Evolutionary conservation across 1,139 yeast genomes (phyloP).

Genomic region (Magnusiomyces ingens): DNA sequence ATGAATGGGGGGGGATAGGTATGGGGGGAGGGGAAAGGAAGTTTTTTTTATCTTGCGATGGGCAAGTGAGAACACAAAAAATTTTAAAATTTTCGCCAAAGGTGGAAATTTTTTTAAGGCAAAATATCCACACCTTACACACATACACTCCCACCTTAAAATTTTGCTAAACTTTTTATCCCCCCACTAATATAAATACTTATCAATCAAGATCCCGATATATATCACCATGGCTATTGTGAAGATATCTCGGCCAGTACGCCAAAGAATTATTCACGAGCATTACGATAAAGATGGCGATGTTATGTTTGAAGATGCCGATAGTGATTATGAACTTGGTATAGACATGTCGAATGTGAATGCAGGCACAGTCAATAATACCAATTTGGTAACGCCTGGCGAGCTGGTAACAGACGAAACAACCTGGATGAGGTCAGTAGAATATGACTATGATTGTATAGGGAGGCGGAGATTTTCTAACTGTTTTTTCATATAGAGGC

Average conservation of each 20-base stretch:
- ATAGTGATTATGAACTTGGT: slow-evolving; percentile 22
- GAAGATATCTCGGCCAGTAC: slow-evolving; percentile 19
- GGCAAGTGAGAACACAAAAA: too few species aligned
- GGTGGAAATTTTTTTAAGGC: too few species aligned
- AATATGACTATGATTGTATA: slow-evolving; percentile 8
- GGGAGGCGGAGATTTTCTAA: not conserved
- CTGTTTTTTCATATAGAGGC: slow-evolving; percentile 44
- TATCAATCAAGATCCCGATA: too few species aligned
- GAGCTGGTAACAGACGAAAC: slow-evolving; percentile 93
- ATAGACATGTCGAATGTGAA: slow-evolving; percentile 9
- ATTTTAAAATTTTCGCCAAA: too few species aligned
- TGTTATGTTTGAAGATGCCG: slow-evolving; percentile 17
- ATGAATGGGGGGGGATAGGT: too few species aligned
- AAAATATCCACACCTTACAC: too few species aligned
- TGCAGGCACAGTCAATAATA: slow-evolving; percentile 16
- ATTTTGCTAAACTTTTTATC: too few species aligned
- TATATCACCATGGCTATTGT: slow-evolving; percentile 19
- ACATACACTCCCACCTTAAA: too few species aligned
- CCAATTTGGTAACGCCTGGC: slow-evolving; percentile 79
- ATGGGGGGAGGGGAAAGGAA: too few species aligned
- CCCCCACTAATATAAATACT: too few species aligned
- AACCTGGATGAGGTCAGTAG: slow-evolving; percentile 65
- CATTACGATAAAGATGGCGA: slow-evolving; percentile 16
- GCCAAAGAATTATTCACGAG: slow-evolving; percentile 8
- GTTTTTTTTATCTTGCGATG: too few species aligned